Base-by-base conservation (phyloP, 2,329 filamentous ascomycete genomes). In the Apiospora aurea region DNA sequence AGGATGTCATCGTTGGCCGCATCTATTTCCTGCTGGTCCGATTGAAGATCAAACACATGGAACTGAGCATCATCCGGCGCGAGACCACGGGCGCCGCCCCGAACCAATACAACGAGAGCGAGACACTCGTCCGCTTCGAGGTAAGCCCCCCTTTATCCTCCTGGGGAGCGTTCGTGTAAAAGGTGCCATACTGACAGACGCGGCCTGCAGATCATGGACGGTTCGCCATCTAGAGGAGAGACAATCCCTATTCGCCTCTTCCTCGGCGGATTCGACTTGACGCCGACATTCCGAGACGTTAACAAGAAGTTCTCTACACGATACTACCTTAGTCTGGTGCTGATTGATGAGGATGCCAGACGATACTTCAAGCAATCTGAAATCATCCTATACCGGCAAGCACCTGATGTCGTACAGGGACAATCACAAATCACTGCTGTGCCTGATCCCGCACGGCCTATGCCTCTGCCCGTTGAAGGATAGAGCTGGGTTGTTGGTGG, bases 41-140 rank as follows among this genome's bases (percentile, higher is more conserved):
- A 79, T 87, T 99, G 82, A 99, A 99, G 91, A 99, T 99, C 83
- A 98, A 98, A 85, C 96, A 99, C 84, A 99, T 99, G 96, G 96
- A 99, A 85, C 86, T 99, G 74, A 97, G 94, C 76, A 99, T 99
- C 79, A 99, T 99, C 82, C 90, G 97, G 76, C 88, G 97, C 77
- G 96, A 99, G 85, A 99, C 96, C 2, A 99, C 96, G 0, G 96
- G 97, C 71, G 94, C 95, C 6, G 94, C 96, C 29, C 96, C 96
- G 8, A 99, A 99, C 82, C 97, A 99, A 83, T 99, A 99, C 85
- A 99, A 99, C 81, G 97, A 99, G 86, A 98, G 95, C 84, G 96
- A 99, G 85, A 99, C 96, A 2, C 85, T 99, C 77, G 96, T 99
- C 72, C 91, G 97, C 75, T 99, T 99, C 78, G 96, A 99, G 90